These are phyloP conservation scores for Candida anglica DNA, from an alignment of 805 yeast species.

Conservation along the genomic window DNA sequence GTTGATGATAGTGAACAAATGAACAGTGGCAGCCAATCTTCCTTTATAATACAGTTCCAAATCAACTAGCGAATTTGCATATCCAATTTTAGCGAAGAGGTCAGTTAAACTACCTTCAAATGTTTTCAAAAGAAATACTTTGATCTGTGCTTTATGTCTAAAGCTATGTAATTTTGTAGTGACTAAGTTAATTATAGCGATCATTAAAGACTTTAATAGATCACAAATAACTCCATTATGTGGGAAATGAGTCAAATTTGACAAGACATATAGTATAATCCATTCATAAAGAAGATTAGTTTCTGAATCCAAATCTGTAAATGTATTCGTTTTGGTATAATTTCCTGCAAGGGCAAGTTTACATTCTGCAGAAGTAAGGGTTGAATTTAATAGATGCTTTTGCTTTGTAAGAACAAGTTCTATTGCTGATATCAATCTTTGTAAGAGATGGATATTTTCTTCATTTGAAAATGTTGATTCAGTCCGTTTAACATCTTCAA, in stretches of 20 bases:
- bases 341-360: too few relatives aligned
- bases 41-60: conserved; percentile 1
- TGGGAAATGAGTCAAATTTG: conserved; percentile 18
- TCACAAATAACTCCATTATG: conserved; percentile 12
- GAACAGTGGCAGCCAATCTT: conserved; percentile 15
- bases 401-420: conserved; percentile 31
- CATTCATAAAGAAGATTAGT: conserved; percentile 22
- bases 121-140: conserved; percentile 6
- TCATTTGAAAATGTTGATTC: neutral
- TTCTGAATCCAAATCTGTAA: conserved; percentile 7
- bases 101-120: conserved; percentile 14
- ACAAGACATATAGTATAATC: conserved; percentile 23
- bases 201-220: conserved; percentile 27
- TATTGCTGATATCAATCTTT: conserved; percentile 22
- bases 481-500: conserved; percentile 6
- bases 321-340: too few relatives aligned
- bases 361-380: conserved; percentile 8
- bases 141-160: conserved; percentile 14
- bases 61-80: neutral
- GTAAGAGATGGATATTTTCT: conserved; percentile 10
- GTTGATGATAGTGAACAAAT: conserved; percentile 32
- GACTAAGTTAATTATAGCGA: conserved; percentile 27
- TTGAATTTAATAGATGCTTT: conserved; percentile 19
- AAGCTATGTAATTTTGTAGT: conserved; percentile 25
- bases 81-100: conserved; percentile 10